Evolutionary conservation across 352 stramenopile genomes (phyloP), one percentile per base, ranked within the genome.

Genomic region (Globisporangium cystogenes): DNA sequence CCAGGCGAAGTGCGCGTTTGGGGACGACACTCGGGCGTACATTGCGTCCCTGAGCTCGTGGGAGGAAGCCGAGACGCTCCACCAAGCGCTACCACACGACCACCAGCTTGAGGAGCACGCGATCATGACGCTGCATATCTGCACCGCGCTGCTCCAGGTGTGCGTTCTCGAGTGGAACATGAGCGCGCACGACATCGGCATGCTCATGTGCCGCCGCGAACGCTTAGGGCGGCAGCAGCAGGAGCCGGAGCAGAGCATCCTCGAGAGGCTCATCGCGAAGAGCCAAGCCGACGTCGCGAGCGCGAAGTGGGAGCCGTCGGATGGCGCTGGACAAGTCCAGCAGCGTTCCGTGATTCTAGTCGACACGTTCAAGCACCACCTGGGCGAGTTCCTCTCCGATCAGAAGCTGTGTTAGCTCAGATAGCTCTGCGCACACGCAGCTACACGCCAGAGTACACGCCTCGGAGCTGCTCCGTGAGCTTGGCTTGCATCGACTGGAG

Each of bases 401-500:
- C 16, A 18, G n/a, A 42, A 37, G 15, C 21, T n/a, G 27, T 16
- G 37, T 10, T 36, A 47, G 36, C n/a, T 21, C n/a, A 5, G 11
- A 36, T 36, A 36, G 31, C 31, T 36, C 10, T 36, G 31, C 10
- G 15, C 33, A 7, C 33, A 12, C 33, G 11, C 14, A 29, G 2
- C 20, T 31, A 42, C 4, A 16, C 11, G 7, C 15, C 35, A 27
- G 23, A 16, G 23, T 68, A 79, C n/a, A 77, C 61, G 15, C 44
- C 59, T 41, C 67, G 55, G 24, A 93, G 69, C 54, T 92, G 79
- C 54, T 57, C 61, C 36, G 81, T 65, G 45, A 94, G 84, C 48
- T 70, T 76, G 26, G 55, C 57, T 68, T 92, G 80, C 79, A 93
- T 90, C 26, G 84, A 73, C 20, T 74, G 56, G 27, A 93, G 59